Evolutionary conservation across 768 basidiomycete species (phyloP).

Genomic region (Grammothele lineata): DNA sequence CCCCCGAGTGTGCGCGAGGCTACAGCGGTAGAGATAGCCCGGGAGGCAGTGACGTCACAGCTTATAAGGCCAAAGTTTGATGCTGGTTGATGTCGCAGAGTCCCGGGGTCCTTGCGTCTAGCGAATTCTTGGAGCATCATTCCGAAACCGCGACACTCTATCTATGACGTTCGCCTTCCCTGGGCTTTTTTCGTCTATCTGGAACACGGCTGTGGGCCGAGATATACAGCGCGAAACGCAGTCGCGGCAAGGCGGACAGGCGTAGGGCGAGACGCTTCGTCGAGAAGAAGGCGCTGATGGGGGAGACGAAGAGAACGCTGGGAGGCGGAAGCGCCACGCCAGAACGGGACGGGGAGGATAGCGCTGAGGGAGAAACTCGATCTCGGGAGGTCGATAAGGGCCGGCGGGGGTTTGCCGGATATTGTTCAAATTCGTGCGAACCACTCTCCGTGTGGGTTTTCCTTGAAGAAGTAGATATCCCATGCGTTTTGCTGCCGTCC

Average conservation of each 20-base stretch:
- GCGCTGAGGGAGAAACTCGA: too few species aligned
- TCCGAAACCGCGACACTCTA: neutral
- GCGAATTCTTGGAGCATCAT: neutral
- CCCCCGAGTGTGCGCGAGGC: too few species aligned
- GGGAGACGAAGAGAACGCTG: too few species aligned
- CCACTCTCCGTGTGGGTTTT: neutral
- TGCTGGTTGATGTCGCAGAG: neutral
- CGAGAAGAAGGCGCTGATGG: too few species aligned
- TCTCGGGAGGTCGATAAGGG: neutral
- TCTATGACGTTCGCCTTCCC: too few species aligned
- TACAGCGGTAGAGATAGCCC: conserved; percentile 8
- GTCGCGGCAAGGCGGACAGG: too few species aligned
- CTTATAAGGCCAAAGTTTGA: neutral
- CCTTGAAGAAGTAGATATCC: conserved; percentile 3
- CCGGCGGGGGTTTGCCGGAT: neutral
- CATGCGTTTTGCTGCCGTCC: conserved; percentile 1
- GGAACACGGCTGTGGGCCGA: too few species aligned
- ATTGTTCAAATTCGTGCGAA: neutral
- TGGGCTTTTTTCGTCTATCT: too few species aligned
- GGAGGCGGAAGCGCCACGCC: too few species aligned
- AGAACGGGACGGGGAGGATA: too few species aligned
- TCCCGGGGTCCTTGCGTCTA: conserved; percentile 5
- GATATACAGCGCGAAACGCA: too few species aligned
- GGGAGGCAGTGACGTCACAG: conserved; percentile 8
- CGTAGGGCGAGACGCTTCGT: too few species aligned